Base-by-base conservation (phyloP, 2,329 filamentous ascomycete genomes). In the Diatrype stigma region DNA sequence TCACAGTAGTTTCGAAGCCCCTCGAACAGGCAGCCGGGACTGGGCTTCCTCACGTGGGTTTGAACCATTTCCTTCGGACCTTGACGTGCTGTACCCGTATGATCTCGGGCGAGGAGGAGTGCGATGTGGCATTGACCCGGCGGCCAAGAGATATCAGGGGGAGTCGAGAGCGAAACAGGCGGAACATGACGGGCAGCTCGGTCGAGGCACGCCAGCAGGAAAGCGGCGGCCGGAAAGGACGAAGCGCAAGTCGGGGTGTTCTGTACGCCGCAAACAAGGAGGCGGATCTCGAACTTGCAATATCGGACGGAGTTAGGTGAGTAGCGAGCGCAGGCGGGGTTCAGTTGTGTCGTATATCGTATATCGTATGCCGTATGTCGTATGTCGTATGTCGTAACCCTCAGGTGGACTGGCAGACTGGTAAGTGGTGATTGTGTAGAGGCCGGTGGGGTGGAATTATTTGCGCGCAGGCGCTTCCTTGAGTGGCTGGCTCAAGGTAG, bases 51-150 rank as follows among this genome's bases (percentile, higher is more conserved):
- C 61, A 64, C 62, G 38, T 57, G 42, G 56, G 51, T 49, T 54
- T 63, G 48, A 62, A 59, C 56, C 55, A 58, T 54, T 50, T 65
- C 50, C 49, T 56, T 11, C 51, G 56, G 22, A 67, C 53, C 44
- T 57, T 66, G 28, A 68, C 63, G 19, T 54, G 56, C 38, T 68
- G 63, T 40, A 67, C 32, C 6, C 52, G 62, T 47, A 66, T 45
- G n/a, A 54, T 45, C 14, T 57, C 52, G 37, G 64, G 54, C 3
- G 55, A 37, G 30, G 60, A 30, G 12, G 19, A 40, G 26, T 32
- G 49, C n/a, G 52, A 23, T 30, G 12, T 38, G 16, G 45, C 1
- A 37, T 56, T 54, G 19, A 49, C 45, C 47, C 57, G 53, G 21
- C 56, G 34, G 47, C 52, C 54, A 37, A 61, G 55, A 28, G 57